Base-by-base conservation (phyloP, 2,329 filamentous ascomycete species). In the Ophiostoma sp. region DNA sequence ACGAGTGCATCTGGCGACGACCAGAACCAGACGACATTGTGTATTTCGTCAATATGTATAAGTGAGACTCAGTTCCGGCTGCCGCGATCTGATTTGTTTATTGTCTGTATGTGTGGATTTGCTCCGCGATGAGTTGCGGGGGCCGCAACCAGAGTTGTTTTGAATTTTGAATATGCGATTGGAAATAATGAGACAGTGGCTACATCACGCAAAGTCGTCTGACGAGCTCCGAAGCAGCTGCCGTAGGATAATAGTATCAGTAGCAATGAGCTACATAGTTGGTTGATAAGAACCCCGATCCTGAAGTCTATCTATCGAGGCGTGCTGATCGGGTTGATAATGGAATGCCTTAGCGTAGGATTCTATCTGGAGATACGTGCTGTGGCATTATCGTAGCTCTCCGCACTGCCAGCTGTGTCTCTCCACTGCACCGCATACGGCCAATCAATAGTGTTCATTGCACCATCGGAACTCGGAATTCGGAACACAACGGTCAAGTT, bases 1-100 rank as follows among this genome's bases (percentile, higher is more conserved):
- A 72, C 27, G 71, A 71, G 54, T 72, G 69, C 71, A 72, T 72
- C 69, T 72, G 71, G 41, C 62, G 68, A 4, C 71, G 71, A 17
- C 27, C 57, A 62, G 57, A 33, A 31, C 11, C 57, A 33, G 57
- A 20, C 8, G 52, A 54, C 57, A 62, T 62, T 33, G 27, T 33
- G 6, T 52, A 54, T n/a, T n/a, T 17, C 20, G 44, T 17, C 44
- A 8, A 36, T 2, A 54, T 33, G n/a, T 41, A 8, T 23, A 57
- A 17, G 48, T 39, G 33, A 57, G 52, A 57, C 52, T 33, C 57
- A 62, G 57, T 62, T 62, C 57, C 57, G 27, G 57, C 27, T 35
- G 57, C 57, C 23, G 57, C 27, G 4, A 62, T 62, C 33, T 62
- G 27, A 62, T 62, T 62, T 62, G 27, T 10, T 33, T 27, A 4